Percentiles rank a stretch among this genome's conserved stretches.
Conservation (phyloP, 1,139 yeast species). For the Kodamaea arcana region DNA sequence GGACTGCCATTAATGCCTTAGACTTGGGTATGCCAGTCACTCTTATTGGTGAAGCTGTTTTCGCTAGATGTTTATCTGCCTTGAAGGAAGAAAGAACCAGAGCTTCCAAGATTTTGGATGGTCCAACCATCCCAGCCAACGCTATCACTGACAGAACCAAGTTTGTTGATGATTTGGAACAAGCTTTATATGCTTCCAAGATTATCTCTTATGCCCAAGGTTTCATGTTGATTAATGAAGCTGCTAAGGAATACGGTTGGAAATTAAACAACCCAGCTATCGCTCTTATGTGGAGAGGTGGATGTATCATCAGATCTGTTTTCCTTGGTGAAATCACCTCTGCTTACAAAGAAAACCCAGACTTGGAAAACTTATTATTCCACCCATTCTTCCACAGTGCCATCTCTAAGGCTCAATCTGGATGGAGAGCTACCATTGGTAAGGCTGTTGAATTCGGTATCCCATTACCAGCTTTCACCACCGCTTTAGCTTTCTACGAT, state of each 20-base stretch:
- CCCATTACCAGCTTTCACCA: slow-evolving; percentile 96
- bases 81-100: slow-evolving; percentile 84
- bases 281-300: slow-evolving; percentile 99
- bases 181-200: slow-evolving; percentile 98
- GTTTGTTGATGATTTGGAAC: slow-evolving; percentile 92
- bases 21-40: slow-evolving; percentile 99
- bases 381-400: slow-evolving; percentile 93
- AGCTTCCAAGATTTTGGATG: slow-evolving; percentile 74
- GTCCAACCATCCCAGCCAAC: slow-evolving; percentile 59
- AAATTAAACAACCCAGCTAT: slow-evolving; percentile 96
- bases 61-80: slow-evolving; percentile 93
- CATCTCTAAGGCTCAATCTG: slow-evolving; percentile 86
- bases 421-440: slow-evolving; percentile 89
- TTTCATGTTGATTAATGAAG: slow-evolving; percentile 98
- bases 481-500: slow-evolving; percentile 97
- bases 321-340: slow-evolving; percentile 95
- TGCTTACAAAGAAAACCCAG: slow-evolving; percentile 92
- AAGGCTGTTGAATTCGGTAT: slow-evolving; percentile 81
- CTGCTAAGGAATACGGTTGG: slow-evolving; percentile 97
- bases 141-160: slow-evolving; percentile 70
- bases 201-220: slow-evolving; percentile 98
- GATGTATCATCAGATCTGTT: slow-evolving; percentile 98
- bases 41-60: slow-evolving; percentile 97
- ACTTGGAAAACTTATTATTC: slow-evolving; percentile 91
- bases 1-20: slow-evolving; percentile 98